Conservation (phyloP, 1,284 basidiomycete genomes). For the Rhodotorula sp. region DNA sequence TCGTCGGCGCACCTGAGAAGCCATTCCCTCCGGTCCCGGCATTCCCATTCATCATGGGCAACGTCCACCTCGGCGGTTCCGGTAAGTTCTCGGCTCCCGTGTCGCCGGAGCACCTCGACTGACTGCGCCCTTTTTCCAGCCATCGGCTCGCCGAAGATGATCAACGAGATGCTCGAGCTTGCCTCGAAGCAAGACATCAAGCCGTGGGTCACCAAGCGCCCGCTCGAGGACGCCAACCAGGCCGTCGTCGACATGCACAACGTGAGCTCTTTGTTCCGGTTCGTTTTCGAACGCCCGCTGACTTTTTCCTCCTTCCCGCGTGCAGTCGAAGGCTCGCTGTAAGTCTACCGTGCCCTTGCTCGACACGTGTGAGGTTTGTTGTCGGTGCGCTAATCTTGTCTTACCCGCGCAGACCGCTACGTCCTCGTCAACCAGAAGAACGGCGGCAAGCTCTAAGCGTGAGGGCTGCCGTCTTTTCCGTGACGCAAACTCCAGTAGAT, state of each 20-base stretch:
- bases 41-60: constrained; percentile 47
- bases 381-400: not conserved
- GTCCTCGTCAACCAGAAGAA: constrained; percentile 53
- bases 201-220: constrained; percentile 53
- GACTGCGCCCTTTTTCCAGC: not conserved
- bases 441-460: constrained; percentile 45
- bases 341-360: not conserved
- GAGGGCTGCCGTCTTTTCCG: not conserved
- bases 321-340: constrained; percentile 27
- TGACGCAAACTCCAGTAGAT: not conserved
- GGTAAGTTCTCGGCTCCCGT: not conserved
- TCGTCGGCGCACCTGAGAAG: constrained; percentile 48
- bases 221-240: constrained; percentile 50
- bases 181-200: constrained; percentile 49
- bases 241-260: constrained; percentile 50
- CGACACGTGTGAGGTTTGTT: no score
- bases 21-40: constrained; percentile 41
- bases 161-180: constrained; percentile 51
- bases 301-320: not conserved
- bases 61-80: constrained; percentile 48
- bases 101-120: not conserved
- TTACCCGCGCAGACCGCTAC: constrained; percentile 48
- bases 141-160: constrained; percentile 52
- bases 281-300: not conserved
- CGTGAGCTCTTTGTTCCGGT: not conserved